Evolutionary conservation across 2,329 filamentous ascomycete species (phyloP).

Genomic region (Hypoxylon sp.): DNA sequence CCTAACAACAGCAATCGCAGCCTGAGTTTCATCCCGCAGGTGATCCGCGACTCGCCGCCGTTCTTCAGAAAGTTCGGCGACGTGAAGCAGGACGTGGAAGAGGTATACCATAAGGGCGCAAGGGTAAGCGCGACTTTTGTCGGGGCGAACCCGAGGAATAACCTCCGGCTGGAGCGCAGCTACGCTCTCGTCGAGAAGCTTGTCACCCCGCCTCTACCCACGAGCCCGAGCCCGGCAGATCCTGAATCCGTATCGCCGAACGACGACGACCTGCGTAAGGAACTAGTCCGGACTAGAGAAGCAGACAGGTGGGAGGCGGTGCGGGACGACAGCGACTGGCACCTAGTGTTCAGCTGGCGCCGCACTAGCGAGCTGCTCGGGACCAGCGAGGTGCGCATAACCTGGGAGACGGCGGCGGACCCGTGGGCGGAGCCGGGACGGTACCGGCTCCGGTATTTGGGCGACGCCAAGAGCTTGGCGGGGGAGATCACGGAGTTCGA

Average conservation of each 20-base stretch:
- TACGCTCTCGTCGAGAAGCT: conserved; percentile 80
- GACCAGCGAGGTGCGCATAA: conserved; percentile 78
- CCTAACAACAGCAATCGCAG: conserved; percentile 82
- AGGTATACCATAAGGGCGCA: conserved; percentile 67
- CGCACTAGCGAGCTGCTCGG: conserved; percentile 76
- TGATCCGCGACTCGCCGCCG: conserved; percentile 77
- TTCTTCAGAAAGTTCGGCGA: conserved; percentile 77
- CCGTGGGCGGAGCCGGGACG: conserved; percentile 65
- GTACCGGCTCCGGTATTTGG: conserved; percentile 84
- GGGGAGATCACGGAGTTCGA: conserved; percentile 76
- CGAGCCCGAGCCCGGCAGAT: conserved; percentile 20
- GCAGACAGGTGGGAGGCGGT: conserved; percentile 69
- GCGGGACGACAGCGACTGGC: conserved; percentile 85
- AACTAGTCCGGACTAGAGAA: conserved; percentile 6
- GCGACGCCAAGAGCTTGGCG: conserved; percentile 76
- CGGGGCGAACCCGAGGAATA: conserved; percentile 89
- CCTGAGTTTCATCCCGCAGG: conserved; percentile 81
- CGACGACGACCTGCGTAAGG: conserved; percentile 15
- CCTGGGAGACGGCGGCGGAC: conserved; percentile 81
- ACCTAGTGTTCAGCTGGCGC: conserved; percentile 82
- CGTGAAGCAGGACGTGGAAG: conserved; percentile 64
- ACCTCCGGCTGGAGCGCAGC: conserved; percentile 80
- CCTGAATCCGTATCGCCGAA: conserved; percentile 25
- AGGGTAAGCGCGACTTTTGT: conserved; percentile 77
- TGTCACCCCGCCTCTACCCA: conserved; percentile 44